Percentiles rank a stretch among this genome's conserved stretches.
Conservation (phyloP, 305 asterid genomes). For the Salvia sclarea region DNA sequence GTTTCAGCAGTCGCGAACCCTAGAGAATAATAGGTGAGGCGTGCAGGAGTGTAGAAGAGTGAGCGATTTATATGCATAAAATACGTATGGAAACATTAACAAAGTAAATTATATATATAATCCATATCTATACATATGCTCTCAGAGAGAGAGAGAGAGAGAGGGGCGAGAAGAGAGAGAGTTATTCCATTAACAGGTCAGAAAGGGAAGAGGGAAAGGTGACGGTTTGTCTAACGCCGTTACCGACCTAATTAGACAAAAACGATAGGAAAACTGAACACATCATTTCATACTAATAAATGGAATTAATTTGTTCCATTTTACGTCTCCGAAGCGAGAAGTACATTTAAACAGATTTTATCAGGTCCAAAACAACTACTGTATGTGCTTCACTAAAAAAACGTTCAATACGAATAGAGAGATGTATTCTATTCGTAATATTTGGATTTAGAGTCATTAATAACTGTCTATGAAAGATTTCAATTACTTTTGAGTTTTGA, state of each 20-base stretch:
- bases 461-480: no score
- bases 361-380: not conserved
- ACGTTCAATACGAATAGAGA: no score
- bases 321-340: not conserved
- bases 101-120: slow-evolving; percentile 1
- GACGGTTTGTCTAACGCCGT: slow-evolving; percentile 34
- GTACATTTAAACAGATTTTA: not conserved
- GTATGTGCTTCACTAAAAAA: no score
- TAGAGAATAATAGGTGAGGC: slow-evolving; percentile 34
- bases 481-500: no score
- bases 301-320: not conserved
- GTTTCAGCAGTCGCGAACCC: slow-evolving; percentile 31
- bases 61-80: slow-evolving; percentile 21
- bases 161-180: slow-evolving; percentile 13
- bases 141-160: slow-evolving; percentile 20
- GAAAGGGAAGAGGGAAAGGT: slow-evolving; percentile 22
- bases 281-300: not conserved
- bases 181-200: not conserved
- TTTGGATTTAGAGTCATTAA: no score
- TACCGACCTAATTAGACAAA: not conserved
- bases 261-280: not conserved
- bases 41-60: slow-evolving; percentile 23
- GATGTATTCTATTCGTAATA: no score
- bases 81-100: slow-evolving; percentile 1
- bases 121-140: not conserved